These are phyloP conservation scores for Eimeria falciformis DNA, from an alignment of 169 alveolate genomes.

Conservation along the genomic window DNA sequence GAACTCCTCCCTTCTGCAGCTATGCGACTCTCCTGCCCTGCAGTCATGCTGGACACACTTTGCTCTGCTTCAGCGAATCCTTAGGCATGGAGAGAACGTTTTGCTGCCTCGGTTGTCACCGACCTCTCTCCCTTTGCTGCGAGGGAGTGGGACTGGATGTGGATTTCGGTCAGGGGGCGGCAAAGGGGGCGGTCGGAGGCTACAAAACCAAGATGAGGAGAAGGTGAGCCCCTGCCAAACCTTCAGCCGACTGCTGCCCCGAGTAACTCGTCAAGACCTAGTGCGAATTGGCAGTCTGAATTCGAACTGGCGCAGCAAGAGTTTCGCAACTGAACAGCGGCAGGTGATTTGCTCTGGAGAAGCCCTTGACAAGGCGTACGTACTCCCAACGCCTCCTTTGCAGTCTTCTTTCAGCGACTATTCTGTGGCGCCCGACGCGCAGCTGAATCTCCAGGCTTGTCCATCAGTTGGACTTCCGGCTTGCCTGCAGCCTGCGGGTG, in stretches of 20 bases:
- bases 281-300: slow-evolving; percentile 31
- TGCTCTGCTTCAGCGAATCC: slow-evolving; percentile 38
- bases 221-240: slow-evolving; percentile 33
- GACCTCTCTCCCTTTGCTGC: slow-evolving; percentile 18
- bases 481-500: neutral
- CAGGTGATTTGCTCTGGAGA: neutral
- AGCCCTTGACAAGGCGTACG: slow-evolving; percentile 25
- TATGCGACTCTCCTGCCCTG: slow-evolving; percentile 18
- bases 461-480: slow-evolving; percentile 22
- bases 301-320: slow-evolving; percentile 14
- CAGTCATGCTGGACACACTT: slow-evolving; percentile 46
- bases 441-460: neutral
- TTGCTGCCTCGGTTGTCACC: slow-evolving; percentile 32
- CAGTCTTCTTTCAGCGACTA: slow-evolving; percentile 23
- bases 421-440: slow-evolving; percentile 35
- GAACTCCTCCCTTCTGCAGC: slow-evolving; percentile 11
- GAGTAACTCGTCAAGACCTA: neutral
- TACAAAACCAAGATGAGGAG: slow-evolving; percentile 1
- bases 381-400: slow-evolving; percentile 28
- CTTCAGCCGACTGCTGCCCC: slow-evolving; percentile 25
- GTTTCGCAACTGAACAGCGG: neutral
- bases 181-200: neutral
- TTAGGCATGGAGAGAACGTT: slow-evolving; percentile 46
- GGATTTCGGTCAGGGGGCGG: too few relatives aligned
- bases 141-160: too few relatives aligned